A percentile compares a stretch with the other conserved stretches of the same genome.
phyloP scores from a whole-genome alignment of 768 basidiomycete species.

The Phlebiopsis flavidoalba region DNA sequence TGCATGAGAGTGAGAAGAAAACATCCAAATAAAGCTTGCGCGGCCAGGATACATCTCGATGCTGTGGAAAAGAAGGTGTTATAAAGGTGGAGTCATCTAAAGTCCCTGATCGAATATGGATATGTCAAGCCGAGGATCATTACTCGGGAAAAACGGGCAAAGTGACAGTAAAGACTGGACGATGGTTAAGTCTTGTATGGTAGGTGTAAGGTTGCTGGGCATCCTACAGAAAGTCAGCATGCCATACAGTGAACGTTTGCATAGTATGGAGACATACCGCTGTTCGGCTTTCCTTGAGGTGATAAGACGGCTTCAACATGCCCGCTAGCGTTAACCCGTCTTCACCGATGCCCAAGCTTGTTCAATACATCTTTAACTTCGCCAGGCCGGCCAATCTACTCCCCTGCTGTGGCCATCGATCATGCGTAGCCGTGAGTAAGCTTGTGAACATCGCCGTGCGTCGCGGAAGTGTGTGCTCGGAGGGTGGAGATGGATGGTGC shows the following conservation, averaged over 20 bases:
- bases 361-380: slow-evolving; percentile 82
- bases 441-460: slow-evolving; percentile 30
- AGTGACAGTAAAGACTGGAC: too few relatives aligned
- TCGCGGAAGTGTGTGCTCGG: slow-evolving; percentile 58
- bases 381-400: slow-evolving; percentile 44
- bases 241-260: not conserved
- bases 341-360: slow-evolving; percentile 80
- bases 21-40: too few relatives aligned
- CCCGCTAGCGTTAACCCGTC: slow-evolving; percentile 47
- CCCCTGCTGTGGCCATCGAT: slow-evolving; percentile 48
- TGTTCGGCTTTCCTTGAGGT: slow-evolving; percentile 46
- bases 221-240: not conserved
- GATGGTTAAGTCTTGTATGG: slow-evolving; percentile 27
- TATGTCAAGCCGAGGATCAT: not conserved
- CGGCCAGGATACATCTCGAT: too few relatives aligned
- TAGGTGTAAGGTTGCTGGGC: slow-evolving; percentile 21
- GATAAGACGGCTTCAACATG: slow-evolving; percentile 71
- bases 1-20: too few relatives aligned
- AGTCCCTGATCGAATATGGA: slow-evolving; percentile 3
- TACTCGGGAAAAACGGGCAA: not conserved
- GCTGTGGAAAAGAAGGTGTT: not conserved
- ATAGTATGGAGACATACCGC: slow-evolving; percentile 26
- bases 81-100: slow-evolving; percentile 6
- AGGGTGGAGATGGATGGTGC: slow-evolving; percentile 75
- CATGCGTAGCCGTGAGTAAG: slow-evolving; percentile 50